Conservation (phyloP, 768 basidiomycete genomes). For the Exsudoporus frostii region DNA sequence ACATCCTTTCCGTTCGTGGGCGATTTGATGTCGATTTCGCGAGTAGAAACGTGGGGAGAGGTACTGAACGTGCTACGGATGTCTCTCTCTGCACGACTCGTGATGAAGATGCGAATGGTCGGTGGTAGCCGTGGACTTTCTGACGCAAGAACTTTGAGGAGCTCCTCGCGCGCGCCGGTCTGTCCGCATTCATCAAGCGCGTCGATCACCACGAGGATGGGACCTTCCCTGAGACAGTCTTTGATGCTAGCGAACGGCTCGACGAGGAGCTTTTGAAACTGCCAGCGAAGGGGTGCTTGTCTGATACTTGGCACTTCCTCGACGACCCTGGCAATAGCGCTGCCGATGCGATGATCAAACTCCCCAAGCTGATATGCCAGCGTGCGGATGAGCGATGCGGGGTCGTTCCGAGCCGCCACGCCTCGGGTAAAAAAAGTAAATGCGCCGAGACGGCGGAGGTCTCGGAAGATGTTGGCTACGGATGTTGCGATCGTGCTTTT, state of each 20-base stretch:
- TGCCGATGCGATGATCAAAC: conserved; percentile 31
- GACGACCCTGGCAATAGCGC: conserved; percentile 24
- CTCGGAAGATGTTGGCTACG: conserved; percentile 32
- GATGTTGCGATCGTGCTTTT: conserved; percentile 38
- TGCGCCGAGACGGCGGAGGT: conserved; percentile 34
- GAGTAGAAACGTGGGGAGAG: conserved; percentile 11
- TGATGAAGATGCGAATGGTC: conserved; percentile 32
- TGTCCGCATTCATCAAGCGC: conserved; percentile 35
- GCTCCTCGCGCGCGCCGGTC: conserved; percentile 22
- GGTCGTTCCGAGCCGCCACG: conserved; percentile 28
- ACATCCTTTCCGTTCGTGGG: conserved; percentile 25
- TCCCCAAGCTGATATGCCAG: conserved; percentile 34
- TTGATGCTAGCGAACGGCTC: conserved; percentile 25
- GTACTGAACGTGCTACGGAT: conserved; percentile 18
- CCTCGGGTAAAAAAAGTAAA: conserved; percentile 36
- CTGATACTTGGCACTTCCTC: conserved; percentile 28
- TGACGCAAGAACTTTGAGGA: conserved; percentile 28
- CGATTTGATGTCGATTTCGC: conserved; percentile 28
- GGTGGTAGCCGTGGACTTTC: conserved; percentile 16
- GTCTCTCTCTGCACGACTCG: conserved; percentile 32
- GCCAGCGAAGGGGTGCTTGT: conserved; percentile 27
- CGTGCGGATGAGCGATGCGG: conserved; percentile 31
- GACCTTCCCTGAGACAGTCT: conserved; percentile 22
- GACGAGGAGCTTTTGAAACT: conserved; percentile 35
- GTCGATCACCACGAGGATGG: conserved; percentile 34